Evolutionary conservation across 2,329 filamentous ascomycete species (phyloP).

Genomic region (Colletotrichum siamense): DNA sequence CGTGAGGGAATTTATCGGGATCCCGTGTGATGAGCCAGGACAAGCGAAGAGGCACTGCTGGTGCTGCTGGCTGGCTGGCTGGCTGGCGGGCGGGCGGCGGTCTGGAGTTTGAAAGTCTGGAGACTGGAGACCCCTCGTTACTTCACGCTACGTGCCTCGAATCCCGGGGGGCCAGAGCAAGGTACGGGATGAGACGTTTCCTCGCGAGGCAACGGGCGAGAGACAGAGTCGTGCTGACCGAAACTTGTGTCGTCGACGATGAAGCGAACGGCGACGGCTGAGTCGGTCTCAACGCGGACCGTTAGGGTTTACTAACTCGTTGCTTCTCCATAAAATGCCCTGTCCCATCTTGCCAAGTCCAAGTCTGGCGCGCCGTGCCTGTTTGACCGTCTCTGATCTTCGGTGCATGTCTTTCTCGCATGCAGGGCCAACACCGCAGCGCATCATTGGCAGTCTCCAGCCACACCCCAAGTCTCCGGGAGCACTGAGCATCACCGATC

Average conservation of each 20-base stretch:
- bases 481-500: background rate
- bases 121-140: background rate
- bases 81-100: background rate
- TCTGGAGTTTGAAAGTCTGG: background rate
- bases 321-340: background rate
- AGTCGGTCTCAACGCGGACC: slow-evolving; percentile 6
- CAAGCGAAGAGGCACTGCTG: background rate
- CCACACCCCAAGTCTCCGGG: background rate
- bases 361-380: background rate
- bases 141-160: background rate
- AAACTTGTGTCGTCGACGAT: background rate
- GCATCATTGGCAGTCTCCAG: background rate
- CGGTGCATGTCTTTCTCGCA: background rate
- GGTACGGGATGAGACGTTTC: background rate
- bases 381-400: background rate
- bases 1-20: slow-evolving; percentile 23
- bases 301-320: slow-evolving; percentile 9
- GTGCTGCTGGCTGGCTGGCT: background rate
- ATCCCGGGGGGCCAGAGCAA: background rate
- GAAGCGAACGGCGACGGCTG: background rate
- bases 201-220: background rate
- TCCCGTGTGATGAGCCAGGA: background rate
- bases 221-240: background rate
- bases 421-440: background rate
- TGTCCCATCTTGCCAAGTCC: background rate